These are phyloP conservation scores for Entonaema liquescens DNA, from an alignment of 495 filamentous ascomycete genomes.

Conservation along the genomic window DNA sequence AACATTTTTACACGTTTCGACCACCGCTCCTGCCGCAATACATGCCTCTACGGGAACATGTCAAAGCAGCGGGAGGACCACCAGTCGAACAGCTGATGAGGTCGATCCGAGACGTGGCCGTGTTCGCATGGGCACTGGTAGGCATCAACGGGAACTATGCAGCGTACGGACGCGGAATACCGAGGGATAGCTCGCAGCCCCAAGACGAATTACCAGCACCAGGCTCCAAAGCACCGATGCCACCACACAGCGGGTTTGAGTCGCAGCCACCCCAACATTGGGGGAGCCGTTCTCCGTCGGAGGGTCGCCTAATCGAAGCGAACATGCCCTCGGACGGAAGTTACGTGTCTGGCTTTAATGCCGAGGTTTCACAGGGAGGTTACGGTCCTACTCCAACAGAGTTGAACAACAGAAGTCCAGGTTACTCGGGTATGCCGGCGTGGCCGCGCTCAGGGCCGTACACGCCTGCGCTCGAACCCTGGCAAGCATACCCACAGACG, in stretches of 20 bases:
- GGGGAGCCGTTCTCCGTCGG: constrained; percentile 11
- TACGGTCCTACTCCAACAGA: constrained; percentile 19
- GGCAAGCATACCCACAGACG: constrained; percentile 14
- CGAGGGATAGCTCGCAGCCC: constrained; percentile 66
- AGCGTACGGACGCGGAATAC: constrained; percentile 68
- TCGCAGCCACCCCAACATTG: constrained; percentile 23
- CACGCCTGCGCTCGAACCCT: constrained; percentile 16
- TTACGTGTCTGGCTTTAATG: constrained; percentile 15
- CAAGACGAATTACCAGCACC: constrained; percentile 65
- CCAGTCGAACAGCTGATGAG: constrained; percentile 73
- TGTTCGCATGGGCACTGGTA: constrained; percentile 82
- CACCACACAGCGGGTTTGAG: constrained; percentile 33
- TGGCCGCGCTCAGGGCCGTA: constrained; percentile 31
- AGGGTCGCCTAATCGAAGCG: constrained; percentile 12
- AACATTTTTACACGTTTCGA: constrained; percentile 53
- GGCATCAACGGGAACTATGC: constrained; percentile 83
- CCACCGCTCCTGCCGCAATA: constrained; percentile 53
- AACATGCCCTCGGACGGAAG: constrained; percentile 6
- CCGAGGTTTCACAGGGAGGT: constrained; percentile 21
- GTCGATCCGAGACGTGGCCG: constrained; percentile 82
- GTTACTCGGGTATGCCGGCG: constrained; percentile 5
- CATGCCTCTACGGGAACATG: constrained; percentile 55
- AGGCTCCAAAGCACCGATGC: constrained; percentile 48
- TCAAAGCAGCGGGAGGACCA: constrained; percentile 59
- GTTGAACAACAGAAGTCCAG: constrained; percentile 15